Evolutionary conservation across 371 early-diverging fungal species (phyloP).

Genomic region (Paraphysoderma sedebokerense): DNA sequence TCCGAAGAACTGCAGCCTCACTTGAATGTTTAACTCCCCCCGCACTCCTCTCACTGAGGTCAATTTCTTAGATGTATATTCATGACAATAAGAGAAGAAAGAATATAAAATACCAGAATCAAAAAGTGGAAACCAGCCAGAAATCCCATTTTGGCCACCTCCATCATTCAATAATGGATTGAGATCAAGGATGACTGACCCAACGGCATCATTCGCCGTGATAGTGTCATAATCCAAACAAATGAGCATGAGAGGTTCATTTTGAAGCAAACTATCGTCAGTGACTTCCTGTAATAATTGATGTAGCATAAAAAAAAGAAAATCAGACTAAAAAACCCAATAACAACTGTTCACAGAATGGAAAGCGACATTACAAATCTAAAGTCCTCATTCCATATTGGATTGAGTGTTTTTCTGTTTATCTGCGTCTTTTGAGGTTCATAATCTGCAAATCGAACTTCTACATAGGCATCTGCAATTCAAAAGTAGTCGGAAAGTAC

Average conservation of each 20-base stretch:
- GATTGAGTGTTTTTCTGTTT: conserved; percentile 43
- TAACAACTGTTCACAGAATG: no score
- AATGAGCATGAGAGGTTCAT: conserved; percentile 53
- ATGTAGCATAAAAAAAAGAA: conserved; percentile 2
- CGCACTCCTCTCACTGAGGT: conserved; percentile 40
- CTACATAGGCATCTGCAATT: conserved; percentile 52
- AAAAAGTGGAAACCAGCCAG: conserved; percentile 62
- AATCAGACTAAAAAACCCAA: no score
- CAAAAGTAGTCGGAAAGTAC: neutral
- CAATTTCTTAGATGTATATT: no score
- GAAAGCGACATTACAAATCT: no score
- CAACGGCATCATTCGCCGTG: conserved; percentile 53
- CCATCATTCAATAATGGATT: conserved; percentile 34
- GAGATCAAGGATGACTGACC: conserved; percentile 47
- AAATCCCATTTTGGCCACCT: conserved; percentile 18
- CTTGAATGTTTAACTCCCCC: conserved; percentile 46
- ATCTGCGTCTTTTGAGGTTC: conserved; percentile 39
- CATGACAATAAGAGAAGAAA: neutral
- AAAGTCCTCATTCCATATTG: conserved; percentile 50
- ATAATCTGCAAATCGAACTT: conserved; percentile 45
- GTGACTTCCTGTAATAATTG: no score
- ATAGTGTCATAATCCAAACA: conserved; percentile 60
- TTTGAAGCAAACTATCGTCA: conserved; percentile 50
- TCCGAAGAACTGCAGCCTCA: conserved; percentile 52
- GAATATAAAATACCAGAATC: no score